Evolutionary conservation across 345 rosid species (phyloP), one percentile per base, ranked within the genome.

Genomic region (Linum trigynum): DNA sequence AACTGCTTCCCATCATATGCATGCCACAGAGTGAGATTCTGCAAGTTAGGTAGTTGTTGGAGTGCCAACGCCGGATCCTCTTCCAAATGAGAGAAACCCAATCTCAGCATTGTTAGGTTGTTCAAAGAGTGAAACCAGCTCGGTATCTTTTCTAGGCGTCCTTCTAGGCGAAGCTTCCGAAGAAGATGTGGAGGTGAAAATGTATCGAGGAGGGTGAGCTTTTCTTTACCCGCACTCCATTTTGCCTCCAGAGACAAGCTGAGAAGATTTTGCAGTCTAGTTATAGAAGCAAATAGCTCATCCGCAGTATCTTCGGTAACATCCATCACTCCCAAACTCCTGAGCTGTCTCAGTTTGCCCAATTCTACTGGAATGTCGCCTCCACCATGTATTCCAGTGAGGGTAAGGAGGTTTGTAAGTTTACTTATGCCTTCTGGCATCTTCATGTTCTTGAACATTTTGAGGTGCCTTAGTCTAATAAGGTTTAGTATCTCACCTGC

Each of bases 151-250:
- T 63, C 65, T 42, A 81, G 65, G 51, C 5, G 57, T 43, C 82
- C 78, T 43, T 71, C 78, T 3, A 75, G 73, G 39, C 67, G 58
- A 42, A 81, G 73, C 64, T 81, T 77, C 64, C 55, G 55, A 9
- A 80, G 66, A 57, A 56, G 70, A 37, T 65, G 78, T 39, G 84
- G 80, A 61, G 82, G 80, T 9, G 61, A 64, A 59, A 81, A 77
- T 9, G 79, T 56, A 8, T 75, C 76, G 61, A 12, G 7, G 51
- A 73, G 72, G 45, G 69, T 39, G 62, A 78, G 76, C 2, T n/a
- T 32, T 50, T 16, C 66, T 36, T 32, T 32, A 45, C 41, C 7
- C 16, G 42, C 53, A 58, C 11, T 2, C 38, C 51, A 39, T 38
- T 66, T 65, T 61, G 76, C 68, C 60, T 78, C 73, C 35, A 76